Evolutionary conservation across 805 yeast species (phyloP).

Genomic region (Kluyveromyces dobzhanskii): DNA sequence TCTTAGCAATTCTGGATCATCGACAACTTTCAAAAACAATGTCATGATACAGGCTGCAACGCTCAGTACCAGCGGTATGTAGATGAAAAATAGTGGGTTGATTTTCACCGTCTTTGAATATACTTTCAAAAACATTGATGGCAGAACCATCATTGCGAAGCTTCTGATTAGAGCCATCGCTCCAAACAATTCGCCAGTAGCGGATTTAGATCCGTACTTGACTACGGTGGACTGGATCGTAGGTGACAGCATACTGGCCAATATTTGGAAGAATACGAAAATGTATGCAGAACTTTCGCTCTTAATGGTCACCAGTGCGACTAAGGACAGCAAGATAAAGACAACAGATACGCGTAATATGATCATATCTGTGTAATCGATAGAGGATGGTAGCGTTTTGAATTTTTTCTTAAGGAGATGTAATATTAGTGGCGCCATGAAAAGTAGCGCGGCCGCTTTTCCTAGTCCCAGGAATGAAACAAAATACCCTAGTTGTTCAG

Average conservation of each 20-base stretch:
- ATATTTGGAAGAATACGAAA: conserved; percentile 33
- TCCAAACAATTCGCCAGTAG: conserved; percentile 67
- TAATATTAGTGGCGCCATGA: conserved; percentile 43
- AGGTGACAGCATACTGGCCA: conserved; percentile 48
- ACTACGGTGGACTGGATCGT: conserved; percentile 49
- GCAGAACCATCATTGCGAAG: conserved; percentile 38
- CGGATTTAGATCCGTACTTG: conserved; percentile 51
- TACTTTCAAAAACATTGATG: conserved; percentile 39
- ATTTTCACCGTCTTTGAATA: conserved; percentile 38
- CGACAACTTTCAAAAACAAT: conserved; percentile 14
- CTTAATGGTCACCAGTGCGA: conserved; percentile 27
- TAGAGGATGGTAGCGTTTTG: conserved; percentile 30
- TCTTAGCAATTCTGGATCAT: conserved; percentile 12
- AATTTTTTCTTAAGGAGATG: conserved; percentile 31
- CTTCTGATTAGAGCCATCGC: conserved; percentile 56
- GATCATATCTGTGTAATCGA: conserved; percentile 46
- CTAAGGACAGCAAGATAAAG: conserved; percentile 33
- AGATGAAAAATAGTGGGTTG: conserved; percentile 33
- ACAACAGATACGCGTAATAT: conserved; percentile 28
- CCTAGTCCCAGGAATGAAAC: conserved; percentile 44
- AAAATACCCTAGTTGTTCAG: conserved; percentile 47
- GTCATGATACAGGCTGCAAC: conserved; percentile 11
- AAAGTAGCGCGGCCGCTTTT: conserved; percentile 40
- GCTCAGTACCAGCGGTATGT: conserved; percentile 18
- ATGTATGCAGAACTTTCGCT: conserved; percentile 16